Evolutionary conservation across 1,284 basidiomycete species (phyloP), one percentile per base, ranked within the genome.

Genomic region (Jaminaea rosea): DNA sequence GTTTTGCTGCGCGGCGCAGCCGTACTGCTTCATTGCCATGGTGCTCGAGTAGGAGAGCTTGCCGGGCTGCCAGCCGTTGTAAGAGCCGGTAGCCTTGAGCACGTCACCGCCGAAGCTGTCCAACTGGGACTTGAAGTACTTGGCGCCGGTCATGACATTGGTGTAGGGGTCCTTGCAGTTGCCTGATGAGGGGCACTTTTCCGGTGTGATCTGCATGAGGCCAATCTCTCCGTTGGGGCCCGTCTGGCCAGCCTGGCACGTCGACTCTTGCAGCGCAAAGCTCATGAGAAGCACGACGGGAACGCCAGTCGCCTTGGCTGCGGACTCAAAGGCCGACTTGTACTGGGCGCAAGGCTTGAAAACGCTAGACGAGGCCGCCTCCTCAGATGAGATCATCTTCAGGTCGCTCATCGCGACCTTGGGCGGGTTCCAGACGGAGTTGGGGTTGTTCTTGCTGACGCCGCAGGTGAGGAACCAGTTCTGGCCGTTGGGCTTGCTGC

Each of bases 161-260:
- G 57, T 59, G 46, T 51, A 41, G 19, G 52, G 47, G 27, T 67
- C 63, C 45, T 58, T 58, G 52, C 62, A 65, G 47, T 52, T 44
- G 19, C 23, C 26, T 24, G 62, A 60, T 13, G 59, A 58, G 23
- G 56, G 55, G 46, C 63, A 65, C 57, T 65, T 67, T 52, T 65
- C 65, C 1, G 50, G 58, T 23, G 65, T 67, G 57, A 67, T 63
- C 55, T 67, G 65, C 65, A 67, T 67, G 21, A 67, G 53, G 21
- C 65, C 65, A 29, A 63, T 53, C 51, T 65, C 65, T 11, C 65
- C 65, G 29, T 66, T 65, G 39, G 54, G 56, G 19, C 65, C 65
- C 7, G 55, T 66, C 46, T 27, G 54, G 26, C 28, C 26, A 26
- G 63, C 56, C 41, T 66, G 66, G 55, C 65, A 67, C 21, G 60